A percentile compares a stretch with the other conserved stretches of the same genome.
Conservation (phyloP, 2,329 filamentous ascomycete genomes). For the Pseudopithomyces chartarum region DNA sequence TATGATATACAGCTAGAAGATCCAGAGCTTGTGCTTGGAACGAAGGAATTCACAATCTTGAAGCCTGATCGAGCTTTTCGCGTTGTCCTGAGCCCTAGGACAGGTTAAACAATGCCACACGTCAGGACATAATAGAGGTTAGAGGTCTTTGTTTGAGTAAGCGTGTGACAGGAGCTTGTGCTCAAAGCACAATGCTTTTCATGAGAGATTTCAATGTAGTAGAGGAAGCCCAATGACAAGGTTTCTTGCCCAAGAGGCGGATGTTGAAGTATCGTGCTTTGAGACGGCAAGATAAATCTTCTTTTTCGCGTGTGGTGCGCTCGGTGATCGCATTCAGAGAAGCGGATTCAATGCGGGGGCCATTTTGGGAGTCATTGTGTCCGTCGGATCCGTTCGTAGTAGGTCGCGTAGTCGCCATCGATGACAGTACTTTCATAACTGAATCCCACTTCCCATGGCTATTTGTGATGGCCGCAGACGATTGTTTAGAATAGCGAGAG, state of each 20-base stretch:
- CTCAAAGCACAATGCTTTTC: background rate
- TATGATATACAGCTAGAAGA: slow-evolving; percentile 18
- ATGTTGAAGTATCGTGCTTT: background rate
- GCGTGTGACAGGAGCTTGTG: no score
- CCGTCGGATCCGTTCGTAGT: no score
- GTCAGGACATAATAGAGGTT: background rate
- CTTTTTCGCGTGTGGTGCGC: background rate
- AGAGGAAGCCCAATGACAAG: background rate
- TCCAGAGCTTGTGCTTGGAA: slow-evolving; percentile 13
- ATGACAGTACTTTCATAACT: no score
- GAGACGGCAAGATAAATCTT: background rate
- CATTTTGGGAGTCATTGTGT: no score
- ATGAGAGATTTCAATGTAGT: background rate
- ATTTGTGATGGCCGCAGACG: no score
- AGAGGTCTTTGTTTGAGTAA: no score
- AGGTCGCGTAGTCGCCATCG: no score
- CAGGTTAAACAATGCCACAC: no score
- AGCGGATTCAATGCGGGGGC: no score
- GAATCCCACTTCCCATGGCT: no score
- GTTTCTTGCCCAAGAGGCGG: background rate
- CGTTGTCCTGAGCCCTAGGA: slow-evolving; percentile 8
- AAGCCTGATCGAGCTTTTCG: slow-evolving; percentile 19
- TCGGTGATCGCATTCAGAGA: background rate
- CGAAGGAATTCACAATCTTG: slow-evolving; percentile 21
- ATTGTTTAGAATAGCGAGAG: no score